A percentile compares a stretch with the other conserved stretches of the same genome.
Conservation (phyloP, 768 basidiomycete genomes). For the Suillus lakei region DNA sequence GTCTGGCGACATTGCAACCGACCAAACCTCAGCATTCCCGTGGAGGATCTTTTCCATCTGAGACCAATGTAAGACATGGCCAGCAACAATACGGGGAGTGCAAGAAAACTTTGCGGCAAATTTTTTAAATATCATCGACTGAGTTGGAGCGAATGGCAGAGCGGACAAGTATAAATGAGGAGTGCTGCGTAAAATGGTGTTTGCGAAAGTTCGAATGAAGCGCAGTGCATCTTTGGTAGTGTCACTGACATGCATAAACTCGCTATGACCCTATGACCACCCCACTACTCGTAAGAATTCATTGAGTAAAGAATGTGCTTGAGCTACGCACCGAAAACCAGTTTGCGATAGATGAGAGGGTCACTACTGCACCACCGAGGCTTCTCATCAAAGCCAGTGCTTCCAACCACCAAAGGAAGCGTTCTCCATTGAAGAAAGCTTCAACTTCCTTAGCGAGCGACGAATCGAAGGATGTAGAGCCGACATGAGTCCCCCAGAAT, state of each 20-base stretch:
- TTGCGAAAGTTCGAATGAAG: slow-evolving; percentile 19
- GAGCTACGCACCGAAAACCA: background rate
- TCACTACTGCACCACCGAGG: too few species aligned
- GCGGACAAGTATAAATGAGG: too few species aligned
- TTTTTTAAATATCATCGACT: slow-evolving; percentile 22
- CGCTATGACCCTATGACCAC: background rate
- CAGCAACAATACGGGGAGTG: background rate
- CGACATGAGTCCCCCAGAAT: too few species aligned
- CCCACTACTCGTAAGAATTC: background rate
- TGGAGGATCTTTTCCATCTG: background rate
- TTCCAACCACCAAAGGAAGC: too few species aligned
- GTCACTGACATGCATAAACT: background rate
- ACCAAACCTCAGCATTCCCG: rapidly evolving
- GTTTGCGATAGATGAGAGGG: too few species aligned
- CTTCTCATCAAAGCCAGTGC: too few species aligned
- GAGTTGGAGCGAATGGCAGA: slow-evolving; percentile 25
- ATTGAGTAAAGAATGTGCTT: background rate
- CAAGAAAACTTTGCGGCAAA: slow-evolving; percentile 15
- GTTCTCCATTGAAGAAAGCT: too few species aligned
- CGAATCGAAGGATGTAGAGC: too few species aligned
- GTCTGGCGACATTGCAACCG: too few species aligned
- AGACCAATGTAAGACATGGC: background rate
- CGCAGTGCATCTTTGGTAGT: slow-evolving; percentile 9
- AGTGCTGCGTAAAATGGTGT: slow-evolving; percentile 15
- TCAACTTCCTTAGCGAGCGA: too few species aligned